Evolutionary conservation across 345 rosid genomes (phyloP), one percentile per base, ranked within the genome.

Genomic region (Lenwebbia sp.): DNA sequence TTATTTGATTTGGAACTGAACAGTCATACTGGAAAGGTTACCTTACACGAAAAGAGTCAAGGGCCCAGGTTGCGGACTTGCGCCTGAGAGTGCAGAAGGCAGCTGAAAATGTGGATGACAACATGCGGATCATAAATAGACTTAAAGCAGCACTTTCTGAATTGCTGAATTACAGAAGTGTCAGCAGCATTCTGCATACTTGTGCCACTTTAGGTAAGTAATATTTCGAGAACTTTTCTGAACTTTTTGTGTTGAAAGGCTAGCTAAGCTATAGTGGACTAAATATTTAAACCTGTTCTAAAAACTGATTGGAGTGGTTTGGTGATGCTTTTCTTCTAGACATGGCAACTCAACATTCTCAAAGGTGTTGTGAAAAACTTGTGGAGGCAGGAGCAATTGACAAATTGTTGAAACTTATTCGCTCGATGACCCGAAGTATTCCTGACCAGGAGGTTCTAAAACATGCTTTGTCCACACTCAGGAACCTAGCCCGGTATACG

Each of bases 21-120:
- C 89, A 96, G 99, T 90, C 99, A 83, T 89, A 88, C 88, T 97
- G 98, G 99, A 95, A 92, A 93, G 99, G 98, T 50, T 93, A 91
- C 70, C 89, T 92, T 86, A 92, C 91, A 54, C 93, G 99, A 86
- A 97, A 94, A 89, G 92, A 92, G 40, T 93, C 96, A 49, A 93
- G 90, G 78, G 93, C 86, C 84, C 94, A 90, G 87, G 90, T 97
- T 53, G 50, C 86, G 82, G 95, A 94, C 86, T 87, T 96, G 87
- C 92, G 99, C 85, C 82, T 86, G 88, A 90, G 96, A 92, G 91
- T 96, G 86, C 94, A 87, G 84, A 92, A 90, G 70, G 93, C 98
- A 86, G 96, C 98, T 57, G 89, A 87, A 88, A 95, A 96, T 91
- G 93, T 94, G 76, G 97, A 97, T 88, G 98, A 96, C 89, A 92